Conservation (phyloP, 768 basidiomycete species). For the Imleria badia region DNA sequence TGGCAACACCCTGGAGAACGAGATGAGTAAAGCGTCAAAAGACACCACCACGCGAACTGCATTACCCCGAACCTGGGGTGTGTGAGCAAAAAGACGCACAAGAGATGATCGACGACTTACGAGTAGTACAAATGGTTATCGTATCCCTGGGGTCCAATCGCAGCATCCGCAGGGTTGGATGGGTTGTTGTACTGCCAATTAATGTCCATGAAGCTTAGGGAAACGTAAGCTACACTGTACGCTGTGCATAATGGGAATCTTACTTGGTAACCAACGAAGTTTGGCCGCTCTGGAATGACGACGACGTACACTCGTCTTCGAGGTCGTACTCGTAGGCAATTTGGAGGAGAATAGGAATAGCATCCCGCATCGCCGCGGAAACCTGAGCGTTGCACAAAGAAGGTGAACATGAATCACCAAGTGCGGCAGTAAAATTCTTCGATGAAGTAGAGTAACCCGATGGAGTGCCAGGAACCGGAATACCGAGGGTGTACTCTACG, state of each 20-base stretch:
- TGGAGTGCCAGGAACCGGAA: slow-evolving; percentile 32
- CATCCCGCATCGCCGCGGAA: slow-evolving; percentile 31
- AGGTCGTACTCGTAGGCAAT: slow-evolving; percentile 26
- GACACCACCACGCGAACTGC: background rate
- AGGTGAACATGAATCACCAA: slow-evolving; percentile 18
- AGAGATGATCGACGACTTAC: slow-evolving; percentile 36
- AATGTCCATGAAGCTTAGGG: slow-evolving; percentile 74
- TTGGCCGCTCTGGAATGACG: slow-evolving; percentile 14
- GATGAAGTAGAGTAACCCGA: slow-evolving; percentile 19
- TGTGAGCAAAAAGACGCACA: slow-evolving; percentile 4
- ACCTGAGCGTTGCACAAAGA: slow-evolving; percentile 32
- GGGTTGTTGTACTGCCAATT: slow-evolving; percentile 74
- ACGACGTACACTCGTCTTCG: slow-evolving; percentile 21
- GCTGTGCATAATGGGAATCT: slow-evolving; percentile 4
- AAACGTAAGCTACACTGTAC: slow-evolving; percentile 1
- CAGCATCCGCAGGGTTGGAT: slow-evolving; percentile 68
- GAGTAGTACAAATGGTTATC: slow-evolving; percentile 81
- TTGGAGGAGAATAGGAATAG: slow-evolving; percentile 37
- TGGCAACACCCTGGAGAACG: slow-evolving; percentile 61
- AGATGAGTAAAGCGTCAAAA: background rate
- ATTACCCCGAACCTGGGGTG: slow-evolving; percentile 56
- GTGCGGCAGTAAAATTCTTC: slow-evolving; percentile 38
- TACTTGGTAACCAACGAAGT: slow-evolving; percentile 41
- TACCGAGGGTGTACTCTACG: slow-evolving; percentile 60
- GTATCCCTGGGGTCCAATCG: slow-evolving; percentile 68